phyloP scores from a whole-genome alignment of 805 yeast species.

The Clavispora carvajalis region DNA sequence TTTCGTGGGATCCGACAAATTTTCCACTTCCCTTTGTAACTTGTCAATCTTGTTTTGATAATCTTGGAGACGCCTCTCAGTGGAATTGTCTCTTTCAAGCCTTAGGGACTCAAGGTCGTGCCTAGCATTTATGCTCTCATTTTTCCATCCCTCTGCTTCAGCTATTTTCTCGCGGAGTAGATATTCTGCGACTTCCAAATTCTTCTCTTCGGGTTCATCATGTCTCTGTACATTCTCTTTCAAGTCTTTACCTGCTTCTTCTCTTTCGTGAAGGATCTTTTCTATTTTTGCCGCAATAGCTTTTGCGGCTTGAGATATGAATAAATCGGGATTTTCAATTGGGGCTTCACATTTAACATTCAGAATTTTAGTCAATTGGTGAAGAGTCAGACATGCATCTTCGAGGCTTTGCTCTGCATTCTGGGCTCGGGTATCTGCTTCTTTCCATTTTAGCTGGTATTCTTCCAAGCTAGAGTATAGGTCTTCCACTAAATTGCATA shows the following conservation, averaged over 20 bases:
- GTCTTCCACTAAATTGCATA: constrained; percentile 33
- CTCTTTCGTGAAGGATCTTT: background rate
- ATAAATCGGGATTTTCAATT: background rate
- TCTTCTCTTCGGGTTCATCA: too few species aligned
- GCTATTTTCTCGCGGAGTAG: background rate
- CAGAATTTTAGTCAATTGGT: background rate
- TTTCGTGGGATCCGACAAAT: constrained; percentile 17
- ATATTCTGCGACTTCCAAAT: background rate
- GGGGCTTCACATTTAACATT: background rate
- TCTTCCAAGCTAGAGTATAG: constrained; percentile 31
- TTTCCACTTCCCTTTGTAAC: constrained; percentile 28
- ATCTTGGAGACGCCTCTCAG: constrained; percentile 24
- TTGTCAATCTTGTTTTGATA: constrained; percentile 27
- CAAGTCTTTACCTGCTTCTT: too few species aligned
- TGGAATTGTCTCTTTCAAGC: constrained; percentile 12
- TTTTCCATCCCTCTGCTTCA: background rate
- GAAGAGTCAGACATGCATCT: background rate
- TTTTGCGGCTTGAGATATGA: background rate
- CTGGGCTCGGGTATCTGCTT: constrained; percentile 12
- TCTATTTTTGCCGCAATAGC: background rate
- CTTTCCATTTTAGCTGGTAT: constrained; percentile 27
- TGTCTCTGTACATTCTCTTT: background rate
- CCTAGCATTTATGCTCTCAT: background rate
- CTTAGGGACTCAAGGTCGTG: background rate
- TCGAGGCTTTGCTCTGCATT: constrained; percentile 2